These are phyloP conservation scores for Diaporthe citrichinensis DNA, from an alignment of 2,329 filamentous ascomycete genomes.

Conservation along the genomic window DNA sequence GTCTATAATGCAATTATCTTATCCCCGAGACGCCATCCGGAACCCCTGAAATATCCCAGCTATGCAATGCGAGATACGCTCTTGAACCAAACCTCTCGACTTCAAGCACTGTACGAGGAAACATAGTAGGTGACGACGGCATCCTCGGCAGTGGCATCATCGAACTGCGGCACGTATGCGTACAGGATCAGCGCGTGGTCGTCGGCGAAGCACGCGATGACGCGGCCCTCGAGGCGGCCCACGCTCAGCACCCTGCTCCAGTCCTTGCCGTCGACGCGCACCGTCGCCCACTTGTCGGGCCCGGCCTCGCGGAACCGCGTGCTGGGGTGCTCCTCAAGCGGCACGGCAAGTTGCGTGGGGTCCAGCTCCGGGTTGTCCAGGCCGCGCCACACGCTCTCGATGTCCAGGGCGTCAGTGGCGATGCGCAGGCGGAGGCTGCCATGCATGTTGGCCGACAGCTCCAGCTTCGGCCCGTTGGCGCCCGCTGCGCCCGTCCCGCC, in stretches of 20 bases:
- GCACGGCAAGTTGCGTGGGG: slow-evolving; percentile 78
- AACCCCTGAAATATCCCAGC: neutral
- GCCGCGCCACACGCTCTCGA: slow-evolving; percentile 87
- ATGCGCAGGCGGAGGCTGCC: slow-evolving; percentile 86
- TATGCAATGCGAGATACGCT: neutral
- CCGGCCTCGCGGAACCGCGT: slow-evolving; percentile 82
- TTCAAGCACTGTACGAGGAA: slow-evolving; percentile 54
- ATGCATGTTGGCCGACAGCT: slow-evolving; percentile 95
- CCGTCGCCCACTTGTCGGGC: slow-evolving; percentile 88
- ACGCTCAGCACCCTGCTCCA: slow-evolving; percentile 97
- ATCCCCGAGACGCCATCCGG: neutral
- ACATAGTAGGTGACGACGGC: slow-evolving; percentile 77
- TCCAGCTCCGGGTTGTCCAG: slow-evolving; percentile 91
- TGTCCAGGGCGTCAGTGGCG: slow-evolving; percentile 85
- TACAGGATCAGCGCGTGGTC: slow-evolving; percentile 87
- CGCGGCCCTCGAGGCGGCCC: slow-evolving; percentile 87
- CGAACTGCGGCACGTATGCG: slow-evolving; percentile 82
- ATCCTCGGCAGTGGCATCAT: slow-evolving; percentile 75
- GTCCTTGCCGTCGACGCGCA: slow-evolving; percentile 92
- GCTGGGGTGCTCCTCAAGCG: slow-evolving; percentile 84
- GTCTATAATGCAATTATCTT: neutral
- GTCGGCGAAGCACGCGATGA: slow-evolving; percentile 91
- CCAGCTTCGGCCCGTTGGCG: slow-evolving; percentile 74
- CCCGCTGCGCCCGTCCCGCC: slow-evolving; percentile 45
- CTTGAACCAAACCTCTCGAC: neutral